phyloP scores from a whole-genome alignment of 768 basidiomycete species.

The Tricholoma saponaceum region DNA sequence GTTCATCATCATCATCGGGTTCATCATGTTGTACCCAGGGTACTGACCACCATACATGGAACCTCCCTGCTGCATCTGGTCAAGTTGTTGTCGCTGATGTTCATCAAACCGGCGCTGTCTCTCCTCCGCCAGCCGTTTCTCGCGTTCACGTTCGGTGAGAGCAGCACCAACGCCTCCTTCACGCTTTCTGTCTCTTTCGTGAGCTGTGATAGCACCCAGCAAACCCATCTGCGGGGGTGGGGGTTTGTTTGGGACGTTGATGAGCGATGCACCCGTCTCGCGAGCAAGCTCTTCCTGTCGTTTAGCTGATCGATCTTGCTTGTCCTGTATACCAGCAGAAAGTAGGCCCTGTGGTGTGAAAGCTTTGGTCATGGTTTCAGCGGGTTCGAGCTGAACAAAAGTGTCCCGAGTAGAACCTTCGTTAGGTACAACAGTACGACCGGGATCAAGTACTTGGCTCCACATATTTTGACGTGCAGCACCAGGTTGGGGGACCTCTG shows the following conservation, averaged over 20 bases:
- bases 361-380: slow-evolving; percentile 83
- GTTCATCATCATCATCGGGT: slow-evolving; percentile 66
- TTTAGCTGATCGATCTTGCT: slow-evolving; percentile 93
- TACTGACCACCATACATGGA: slow-evolving; percentile 62
- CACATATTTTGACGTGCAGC: slow-evolving; percentile 71
- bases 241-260: slow-evolving; percentile 95
- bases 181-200: slow-evolving; percentile 90
- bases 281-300: slow-evolving; percentile 91
- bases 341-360: slow-evolving; percentile 94
- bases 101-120: slow-evolving; percentile 92
- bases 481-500: slow-evolving; percentile 49
- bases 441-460: slow-evolving; percentile 84
- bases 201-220: slow-evolving; percentile 92
- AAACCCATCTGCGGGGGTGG: slow-evolving; percentile 94
- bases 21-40: slow-evolving; percentile 64
- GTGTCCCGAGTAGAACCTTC: slow-evolving; percentile 50
- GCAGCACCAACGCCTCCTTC: slow-evolving; percentile 95
- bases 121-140: slow-evolving; percentile 88
- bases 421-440: slow-evolving; percentile 42
- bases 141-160: slow-evolving; percentile 92
- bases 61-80: slow-evolving; percentile 82
- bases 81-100: slow-evolving; percentile 81
- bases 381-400: slow-evolving; percentile 70
- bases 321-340: slow-evolving; percentile 92
- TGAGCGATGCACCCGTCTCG: slow-evolving; percentile 85